Conservation (phyloP, 805 yeast genomes). For the Teunomyces lycoperdinae region DNA sequence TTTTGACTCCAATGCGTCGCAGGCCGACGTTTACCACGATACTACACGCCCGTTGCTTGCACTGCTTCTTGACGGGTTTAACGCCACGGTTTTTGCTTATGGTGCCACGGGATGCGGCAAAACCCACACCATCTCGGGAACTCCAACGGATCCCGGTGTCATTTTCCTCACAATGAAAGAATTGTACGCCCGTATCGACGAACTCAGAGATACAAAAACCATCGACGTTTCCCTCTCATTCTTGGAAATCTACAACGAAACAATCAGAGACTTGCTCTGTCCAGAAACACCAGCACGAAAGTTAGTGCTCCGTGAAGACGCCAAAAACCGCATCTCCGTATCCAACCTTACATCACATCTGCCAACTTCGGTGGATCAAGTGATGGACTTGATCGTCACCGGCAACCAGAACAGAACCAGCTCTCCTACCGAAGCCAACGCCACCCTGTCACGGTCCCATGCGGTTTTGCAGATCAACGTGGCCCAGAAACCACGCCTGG, state of each 20-base stretch:
- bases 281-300: slow-evolving; percentile 49
- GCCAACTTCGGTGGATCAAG: slow-evolving; percentile 64
- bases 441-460: slow-evolving; percentile 88
- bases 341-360: slow-evolving; percentile 63
- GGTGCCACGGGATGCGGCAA: slow-evolving; percentile 99
- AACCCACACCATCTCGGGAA: slow-evolving; percentile 85
- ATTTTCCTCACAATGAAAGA: slow-evolving; percentile 77
- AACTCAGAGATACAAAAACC: slow-evolving; percentile 48
- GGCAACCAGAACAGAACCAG: slow-evolving; percentile 79
- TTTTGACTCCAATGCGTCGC: slow-evolving; percentile 65
- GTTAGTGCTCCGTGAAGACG: slow-evolving; percentile 69
- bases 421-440: slow-evolving; percentile 88
- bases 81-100: slow-evolving; percentile 91
- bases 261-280: slow-evolving; percentile 71
- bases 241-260: slow-evolving; percentile 88
- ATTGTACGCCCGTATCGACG: slow-evolving; percentile 60
- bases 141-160: slow-evolving; percentile 70
- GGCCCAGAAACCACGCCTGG: slow-evolving; percentile 54
- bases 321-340: slow-evolving; percentile 61
- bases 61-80: slow-evolving; percentile 77
- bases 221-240: slow-evolving; percentile 68
- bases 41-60: slow-evolving; percentile 75
- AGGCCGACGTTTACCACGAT: slow-evolving; percentile 60
- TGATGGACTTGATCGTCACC: slow-evolving; percentile 68
- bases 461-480: slow-evolving; percentile 86